phyloP scores from a whole-genome alignment of 208 protist genomes.

The Leishmania aethiopica region DNA sequence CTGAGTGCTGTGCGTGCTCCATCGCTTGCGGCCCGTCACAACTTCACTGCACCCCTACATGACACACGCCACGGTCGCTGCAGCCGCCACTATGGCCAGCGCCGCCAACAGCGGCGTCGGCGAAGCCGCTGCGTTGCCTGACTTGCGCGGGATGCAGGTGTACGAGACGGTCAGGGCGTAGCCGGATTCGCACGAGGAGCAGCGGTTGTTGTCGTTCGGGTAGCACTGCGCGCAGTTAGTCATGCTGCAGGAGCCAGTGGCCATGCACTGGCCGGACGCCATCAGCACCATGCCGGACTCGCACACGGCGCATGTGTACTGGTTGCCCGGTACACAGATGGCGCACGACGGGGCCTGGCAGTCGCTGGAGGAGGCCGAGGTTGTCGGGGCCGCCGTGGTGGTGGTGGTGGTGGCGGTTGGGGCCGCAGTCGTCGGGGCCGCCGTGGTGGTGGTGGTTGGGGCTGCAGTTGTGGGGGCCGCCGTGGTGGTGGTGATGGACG shows the following conservation, averaged over 20 bases:
- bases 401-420: neutral
- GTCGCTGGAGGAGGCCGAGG: neutral
- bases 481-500: neutral
- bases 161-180: conserved; percentile 17
- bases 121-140: neutral
- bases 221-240: conserved; percentile 19
- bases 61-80: neutral
- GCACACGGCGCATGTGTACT: conserved; percentile 3
- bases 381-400: neutral
- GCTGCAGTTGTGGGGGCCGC: neutral
- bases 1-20: neutral
- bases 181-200: conserved; percentile 18
- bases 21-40: neutral
- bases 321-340: neutral
- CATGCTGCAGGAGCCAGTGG: conserved; percentile 10
- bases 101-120: neutral
- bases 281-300: conserved; percentile 4
- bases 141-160: conserved; percentile 13
- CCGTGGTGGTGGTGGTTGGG: neutral
- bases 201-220: conserved; percentile 19
- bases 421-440: no score
- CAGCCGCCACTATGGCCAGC: neutral
- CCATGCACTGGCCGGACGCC: conserved; percentile 10
- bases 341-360: neutral
- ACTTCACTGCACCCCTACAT: neutral